Evolutionary conservation across 148 eudicot species (phyloP).

Genomic region (Heliosperma pusillum): DNA sequence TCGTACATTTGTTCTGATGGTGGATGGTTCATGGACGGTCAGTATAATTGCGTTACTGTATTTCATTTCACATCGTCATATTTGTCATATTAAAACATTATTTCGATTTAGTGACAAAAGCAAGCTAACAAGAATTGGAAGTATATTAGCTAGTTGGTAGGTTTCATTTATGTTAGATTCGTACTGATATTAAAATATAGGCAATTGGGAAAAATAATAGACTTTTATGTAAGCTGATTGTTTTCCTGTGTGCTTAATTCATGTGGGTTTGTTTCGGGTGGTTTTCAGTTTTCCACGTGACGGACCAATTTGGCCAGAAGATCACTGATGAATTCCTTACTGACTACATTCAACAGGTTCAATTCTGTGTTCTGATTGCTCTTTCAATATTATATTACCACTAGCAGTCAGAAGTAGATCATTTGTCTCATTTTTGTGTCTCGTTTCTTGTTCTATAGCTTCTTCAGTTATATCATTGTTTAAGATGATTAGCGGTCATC

Average conservation of each 20-base stretch:
- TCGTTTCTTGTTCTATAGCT: background rate
- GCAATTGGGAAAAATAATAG: background rate
- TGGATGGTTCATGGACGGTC: conserved; percentile 96
- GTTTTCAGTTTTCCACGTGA: conserved; percentile 78
- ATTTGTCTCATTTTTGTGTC: background rate
- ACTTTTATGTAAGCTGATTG: conserved; percentile 10
- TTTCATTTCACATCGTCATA: conserved; percentile 1
- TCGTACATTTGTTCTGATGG: conserved; percentile 90
- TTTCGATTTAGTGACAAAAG: background rate
- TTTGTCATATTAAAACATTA: background rate
- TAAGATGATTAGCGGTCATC: too few species aligned
- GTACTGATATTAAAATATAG: background rate
- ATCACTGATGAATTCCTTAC: conserved; percentile 67
- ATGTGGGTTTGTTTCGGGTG: conserved; percentile 25
- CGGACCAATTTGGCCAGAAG: conserved; percentile 75
- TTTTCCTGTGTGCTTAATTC: conserved; percentile 12
- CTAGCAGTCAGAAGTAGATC: background rate
- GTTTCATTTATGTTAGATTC: background rate
- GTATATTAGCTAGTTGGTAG: conserved; percentile 2
- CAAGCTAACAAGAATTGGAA: background rate
- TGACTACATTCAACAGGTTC: conserved; percentile 66
- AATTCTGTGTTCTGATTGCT: background rate
- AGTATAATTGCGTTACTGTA: conserved; percentile 20
- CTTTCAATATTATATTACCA: background rate
- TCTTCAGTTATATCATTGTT: too few species aligned